Conservation (phyloP, 2,329 filamentous ascomycete genomes). For the Aspergillus floridensis region DNA sequence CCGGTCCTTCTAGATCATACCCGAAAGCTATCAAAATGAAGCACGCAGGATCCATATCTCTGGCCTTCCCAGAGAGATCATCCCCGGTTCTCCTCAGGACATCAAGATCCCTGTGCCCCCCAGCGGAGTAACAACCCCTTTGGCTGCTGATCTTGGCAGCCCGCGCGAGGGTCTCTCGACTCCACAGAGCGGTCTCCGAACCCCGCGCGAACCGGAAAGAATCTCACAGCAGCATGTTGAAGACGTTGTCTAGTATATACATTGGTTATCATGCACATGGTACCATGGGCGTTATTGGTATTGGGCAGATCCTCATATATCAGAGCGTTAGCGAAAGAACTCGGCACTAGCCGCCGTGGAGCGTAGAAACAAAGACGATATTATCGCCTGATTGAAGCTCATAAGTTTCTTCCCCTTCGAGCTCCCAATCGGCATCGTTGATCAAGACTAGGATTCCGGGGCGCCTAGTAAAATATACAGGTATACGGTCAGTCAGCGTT, state of each 20-base stretch:
- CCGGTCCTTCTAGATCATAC: slow-evolving; percentile 67
- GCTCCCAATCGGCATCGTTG: slow-evolving; percentile 97
- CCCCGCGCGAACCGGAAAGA: slow-evolving; percentile 44
- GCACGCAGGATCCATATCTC: slow-evolving; percentile 87
- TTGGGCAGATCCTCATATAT: background rate
- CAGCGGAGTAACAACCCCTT: slow-evolving; percentile 48
- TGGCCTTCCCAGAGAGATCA: slow-evolving; percentile 60
- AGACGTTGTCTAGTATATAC: slow-evolving; percentile 39
- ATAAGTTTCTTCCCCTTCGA: slow-evolving; percentile 91
- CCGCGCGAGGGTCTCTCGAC: slow-evolving; percentile 42
- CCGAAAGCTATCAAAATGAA: slow-evolving; percentile 94
- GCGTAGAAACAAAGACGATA: slow-evolving; percentile 91
- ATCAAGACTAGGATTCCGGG: slow-evolving; percentile 95
- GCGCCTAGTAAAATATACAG: slow-evolving; percentile 57
- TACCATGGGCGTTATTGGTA: slow-evolving; percentile 1
- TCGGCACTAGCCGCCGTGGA: slow-evolving; percentile 74
- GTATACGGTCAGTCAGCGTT: slow-evolving; percentile 13
- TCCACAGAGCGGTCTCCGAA: slow-evolving; percentile 42
- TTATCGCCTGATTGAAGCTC: slow-evolving; percentile 78
- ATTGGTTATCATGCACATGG: slow-evolving; percentile 3
- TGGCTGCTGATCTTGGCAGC: slow-evolving; percentile 42
- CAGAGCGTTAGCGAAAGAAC: background rate
- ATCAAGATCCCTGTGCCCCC: slow-evolving; percentile 73
- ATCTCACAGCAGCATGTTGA: slow-evolving; percentile 47
- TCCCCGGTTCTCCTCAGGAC: slow-evolving; percentile 76